Conservation (phyloP, 1,284 basidiomycete species). For the Irpex rosettiformis region DNA sequence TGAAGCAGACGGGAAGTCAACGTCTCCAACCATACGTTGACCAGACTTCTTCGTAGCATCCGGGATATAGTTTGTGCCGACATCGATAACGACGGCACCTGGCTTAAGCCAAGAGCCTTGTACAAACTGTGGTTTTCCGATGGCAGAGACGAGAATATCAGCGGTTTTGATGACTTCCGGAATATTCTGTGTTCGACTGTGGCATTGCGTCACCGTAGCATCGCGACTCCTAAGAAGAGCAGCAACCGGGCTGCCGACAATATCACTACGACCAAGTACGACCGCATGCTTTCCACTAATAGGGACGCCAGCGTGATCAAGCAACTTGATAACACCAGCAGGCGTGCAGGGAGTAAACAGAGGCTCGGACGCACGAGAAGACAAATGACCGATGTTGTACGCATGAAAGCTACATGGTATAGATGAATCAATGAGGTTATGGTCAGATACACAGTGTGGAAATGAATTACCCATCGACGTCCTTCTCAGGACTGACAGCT, state of each 20-base stretch:
- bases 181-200: constrained; percentile 85
- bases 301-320: constrained; percentile 80
- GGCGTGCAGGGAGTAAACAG: constrained; percentile 97
- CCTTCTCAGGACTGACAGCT: constrained; percentile 92
- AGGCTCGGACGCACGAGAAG: constrained; percentile 87
- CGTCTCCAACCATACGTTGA: constrained; percentile 95
- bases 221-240: constrained; percentile 88
- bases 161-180: constrained; percentile 79
- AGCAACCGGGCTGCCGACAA: constrained; percentile 94
- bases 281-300: constrained; percentile 82
- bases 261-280: constrained; percentile 96
- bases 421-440: constrained; percentile 7
- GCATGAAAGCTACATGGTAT: constrained; percentile 79
- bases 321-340: constrained; percentile 86
- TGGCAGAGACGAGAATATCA: constrained; percentile 92
- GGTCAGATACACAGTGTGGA: not conserved
- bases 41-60: constrained; percentile 93
- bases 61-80: constrained; percentile 96
- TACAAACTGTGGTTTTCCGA: constrained; percentile 89
- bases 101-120: constrained; percentile 96
- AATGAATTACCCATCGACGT: constrained; percentile 84
- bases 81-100: constrained; percentile 92
- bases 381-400: constrained; percentile 96
- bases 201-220: constrained; percentile 98
- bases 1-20: constrained; percentile 80